Conservation (phyloP, 2,329 filamentous ascomycete genomes). For the Alternaria ethzedia region DNA sequence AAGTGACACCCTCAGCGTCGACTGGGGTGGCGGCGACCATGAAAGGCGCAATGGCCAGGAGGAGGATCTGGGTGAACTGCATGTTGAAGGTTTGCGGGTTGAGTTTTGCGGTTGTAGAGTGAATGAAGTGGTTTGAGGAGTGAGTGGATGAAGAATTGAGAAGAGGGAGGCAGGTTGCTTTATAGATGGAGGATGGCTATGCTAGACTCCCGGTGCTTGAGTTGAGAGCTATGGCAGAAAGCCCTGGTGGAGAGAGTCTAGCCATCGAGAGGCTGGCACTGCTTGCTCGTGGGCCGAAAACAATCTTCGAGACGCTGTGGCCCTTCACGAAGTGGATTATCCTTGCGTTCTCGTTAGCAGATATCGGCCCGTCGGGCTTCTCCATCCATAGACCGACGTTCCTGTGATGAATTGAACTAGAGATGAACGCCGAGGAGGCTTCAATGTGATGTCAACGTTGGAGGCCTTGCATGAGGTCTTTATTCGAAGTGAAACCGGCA, state of each 20-base stretch:
- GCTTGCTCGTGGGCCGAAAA: not conserved
- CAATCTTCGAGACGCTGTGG: not conserved
- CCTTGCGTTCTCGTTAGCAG: not conserved
- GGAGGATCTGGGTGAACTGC: not conserved
- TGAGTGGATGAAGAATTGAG: not conserved
- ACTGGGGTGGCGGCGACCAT: not conserved
- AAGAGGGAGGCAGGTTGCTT: not conserved
- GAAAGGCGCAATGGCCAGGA: not conserved
- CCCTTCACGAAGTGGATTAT: not conserved
- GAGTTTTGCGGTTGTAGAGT: not conserved
- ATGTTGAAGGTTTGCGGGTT: not conserved
- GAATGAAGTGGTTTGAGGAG: not conserved
- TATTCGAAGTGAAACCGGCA: not conserved
- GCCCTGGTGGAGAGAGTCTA: not conserved
- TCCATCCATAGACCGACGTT: not conserved
- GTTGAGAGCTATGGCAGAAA: not conserved
- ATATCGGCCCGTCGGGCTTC: not conserved
- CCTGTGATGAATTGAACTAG: not conserved
- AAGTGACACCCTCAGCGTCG: not conserved
- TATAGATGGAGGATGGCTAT: not conserved
- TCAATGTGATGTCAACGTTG: not conserved
- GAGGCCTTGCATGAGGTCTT: not conserved
- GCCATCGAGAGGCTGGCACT: not conserved
- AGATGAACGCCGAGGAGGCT: not conserved
- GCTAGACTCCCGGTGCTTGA: not conserved